Evolutionary conservation across 1,284 basidiomycete species (phyloP), one percentile per base, ranked within the genome.

Genomic region (Heimioporus retisporus): DNA sequence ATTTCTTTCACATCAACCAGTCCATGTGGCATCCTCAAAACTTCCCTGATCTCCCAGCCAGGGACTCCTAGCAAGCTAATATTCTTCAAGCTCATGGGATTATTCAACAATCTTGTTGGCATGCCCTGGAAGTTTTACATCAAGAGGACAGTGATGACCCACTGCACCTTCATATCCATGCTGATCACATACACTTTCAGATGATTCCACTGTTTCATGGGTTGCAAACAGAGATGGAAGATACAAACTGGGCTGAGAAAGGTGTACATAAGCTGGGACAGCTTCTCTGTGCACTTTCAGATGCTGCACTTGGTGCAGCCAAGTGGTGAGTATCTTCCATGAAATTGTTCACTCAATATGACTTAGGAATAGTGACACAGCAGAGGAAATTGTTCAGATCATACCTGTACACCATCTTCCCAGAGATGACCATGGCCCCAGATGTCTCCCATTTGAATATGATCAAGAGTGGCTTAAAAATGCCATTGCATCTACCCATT

Each of bases 181-280:
- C 56, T 16, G 68, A 75, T 40, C 59, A 61, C 0, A 60, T 76
- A 6, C n/a, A 31, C 6, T 23, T 25, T 0, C 54, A 74, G 23
- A 64, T 67, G 18, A 8, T 76, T 1, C 67, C 67, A 18, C 31
- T 75, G 19, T 55, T 75, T 0, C 28, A 63, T 42, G 67, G 40
- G 1, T 50, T 74, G 5, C 62, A 72, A 2, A 46, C 56, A 15
- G 68, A 71, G 23, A 55, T 69, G 5, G 55, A 6, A 31, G 57
- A 66, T 28, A 28, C 42, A 2, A 5, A 51, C 18, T 68, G 66
- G 63, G 46, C 40, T 5, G 46, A 13, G 18, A 6, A 13, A 1
- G 60, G 69, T 60, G 58, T 55, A 2, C 5, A 16, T 40, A 7
- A 1, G 2, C 40, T 67, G 35, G 65, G 68, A 3, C 18, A 60